Evolutionary conservation across 169 alveolate species (phyloP).

Genomic region (Plasmodium chabaudi): DNA sequence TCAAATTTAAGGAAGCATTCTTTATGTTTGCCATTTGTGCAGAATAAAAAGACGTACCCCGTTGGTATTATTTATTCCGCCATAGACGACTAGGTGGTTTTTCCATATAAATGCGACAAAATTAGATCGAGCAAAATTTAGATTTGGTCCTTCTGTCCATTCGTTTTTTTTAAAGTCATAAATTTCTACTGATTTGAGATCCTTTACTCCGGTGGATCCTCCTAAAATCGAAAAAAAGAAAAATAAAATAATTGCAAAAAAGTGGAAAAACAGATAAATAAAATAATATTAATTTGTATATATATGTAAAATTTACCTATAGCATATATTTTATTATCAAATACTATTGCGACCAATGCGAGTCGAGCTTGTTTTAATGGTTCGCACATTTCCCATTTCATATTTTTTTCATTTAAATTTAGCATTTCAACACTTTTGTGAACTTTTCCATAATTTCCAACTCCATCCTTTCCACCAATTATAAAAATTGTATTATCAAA

Average conservation of each 20-base stretch:
- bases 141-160: slow-evolving; percentile 57
- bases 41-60: slow-evolving; percentile 29
- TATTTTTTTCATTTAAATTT: slow-evolving; percentile 71
- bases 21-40: background rate
- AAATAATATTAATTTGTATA: background rate
- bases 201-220: slow-evolving; percentile 68
- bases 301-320: slow-evolving; percentile 31
- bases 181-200: slow-evolving; percentile 67
- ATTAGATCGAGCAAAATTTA: slow-evolving; percentile 52
- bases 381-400: slow-evolving; percentile 63
- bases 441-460: slow-evolving; percentile 66
- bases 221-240: slow-evolving; percentile 26
- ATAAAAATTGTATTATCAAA: slow-evolving; percentile 45
- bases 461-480: slow-evolving; percentile 76
- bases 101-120: slow-evolving; percentile 65
- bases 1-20: too few relatives aligned
- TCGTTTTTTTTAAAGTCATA: slow-evolving; percentile 41
- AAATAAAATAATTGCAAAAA: background rate
- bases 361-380: slow-evolving; percentile 73
- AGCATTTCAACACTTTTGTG: slow-evolving; percentile 74
- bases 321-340: slow-evolving; percentile 61
- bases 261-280: background rate
- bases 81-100: slow-evolving; percentile 67
- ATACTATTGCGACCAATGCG: slow-evolving; percentile 43
- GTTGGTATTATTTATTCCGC: slow-evolving; percentile 48